Evolutionary conservation across 2,329 filamentous ascomycete genomes (phyloP).

Genomic region (Fusarium incarnatum): DNA sequence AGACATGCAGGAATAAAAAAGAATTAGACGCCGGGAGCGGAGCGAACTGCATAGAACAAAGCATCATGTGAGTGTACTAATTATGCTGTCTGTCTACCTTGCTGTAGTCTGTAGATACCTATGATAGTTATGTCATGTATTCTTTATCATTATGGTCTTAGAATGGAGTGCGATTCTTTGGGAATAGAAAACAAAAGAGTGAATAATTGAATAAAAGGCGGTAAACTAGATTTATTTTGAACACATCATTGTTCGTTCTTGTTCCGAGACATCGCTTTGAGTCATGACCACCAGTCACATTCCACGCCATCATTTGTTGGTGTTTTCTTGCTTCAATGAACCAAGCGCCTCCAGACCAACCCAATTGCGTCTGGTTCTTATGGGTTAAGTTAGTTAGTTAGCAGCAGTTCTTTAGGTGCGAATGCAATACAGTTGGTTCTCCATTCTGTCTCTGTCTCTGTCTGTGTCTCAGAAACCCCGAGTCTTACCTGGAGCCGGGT

Average conservation of each 20-base stretch:
- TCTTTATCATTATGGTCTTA: background rate
- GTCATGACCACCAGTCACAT: slow-evolving; percentile 46
- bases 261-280: slow-evolving; percentile 35
- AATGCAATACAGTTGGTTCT: slow-evolving; percentile 9
- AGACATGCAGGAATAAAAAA: slow-evolving; percentile 37
- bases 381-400: background rate
- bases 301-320: slow-evolving; percentile 37
- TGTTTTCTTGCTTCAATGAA: slow-evolving; percentile 38
- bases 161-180: background rate
- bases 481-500: slow-evolving; percentile 30
- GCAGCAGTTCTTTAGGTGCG: background rate
- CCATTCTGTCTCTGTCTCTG: background rate
- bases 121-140: background rate
- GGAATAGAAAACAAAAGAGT: slow-evolving; percentile 6
- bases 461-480: slow-evolving; percentile 25
- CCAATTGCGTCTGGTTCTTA: slow-evolving; percentile 41
- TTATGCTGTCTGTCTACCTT: background rate
- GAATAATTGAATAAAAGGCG: slow-evolving; percentile 11
- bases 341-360: slow-evolving; percentile 29
- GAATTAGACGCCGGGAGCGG: slow-evolving; percentile 41
- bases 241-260: slow-evolving; percentile 31
- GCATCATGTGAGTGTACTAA: slow-evolving; percentile 42
- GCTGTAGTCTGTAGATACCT: background rate
- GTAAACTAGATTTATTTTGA: slow-evolving; percentile 20
- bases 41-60: slow-evolving; percentile 36